Percentiles rank a stretch among this genome's conserved stretches.
These are phyloP conservation scores for Lactarius sanguifluus DNA, from an alignment of 768 basidiomycete genomes.

Conservation along the genomic window DNA sequence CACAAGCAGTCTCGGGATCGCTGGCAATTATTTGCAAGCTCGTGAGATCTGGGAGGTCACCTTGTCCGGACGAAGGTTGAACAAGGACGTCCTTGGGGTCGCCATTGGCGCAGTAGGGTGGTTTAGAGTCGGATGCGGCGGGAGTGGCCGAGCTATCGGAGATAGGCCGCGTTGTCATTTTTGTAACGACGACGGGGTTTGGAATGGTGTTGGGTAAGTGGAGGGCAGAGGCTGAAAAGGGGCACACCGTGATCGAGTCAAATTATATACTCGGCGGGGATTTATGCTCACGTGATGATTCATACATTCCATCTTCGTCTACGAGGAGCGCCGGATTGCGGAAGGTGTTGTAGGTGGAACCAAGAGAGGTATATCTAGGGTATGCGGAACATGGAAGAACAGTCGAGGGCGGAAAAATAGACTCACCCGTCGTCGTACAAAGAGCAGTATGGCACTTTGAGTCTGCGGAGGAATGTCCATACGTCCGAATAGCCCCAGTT, in stretches of 20 bases:
- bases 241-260: background rate
- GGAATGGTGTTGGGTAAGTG: background rate
- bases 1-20: slow-evolving; percentile 15
- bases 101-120: background rate
- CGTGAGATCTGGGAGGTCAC: slow-evolving; percentile 15
- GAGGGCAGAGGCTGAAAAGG: slow-evolving; percentile 6
- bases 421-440: slow-evolving; percentile 87
- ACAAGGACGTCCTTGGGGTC: background rate
- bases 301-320: slow-evolving; percentile 30
- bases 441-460: slow-evolving; percentile 81
- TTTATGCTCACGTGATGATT: slow-evolving; percentile 21
- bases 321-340: slow-evolving; percentile 80
- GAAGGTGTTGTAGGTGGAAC: slow-evolving; percentile 92
- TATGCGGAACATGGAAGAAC: slow-evolving; percentile 3
- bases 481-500: slow-evolving; percentile 91
- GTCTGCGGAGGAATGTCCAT: slow-evolving; percentile 78
- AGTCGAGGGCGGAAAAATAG: background rate
- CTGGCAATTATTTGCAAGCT: slow-evolving; percentile 6
- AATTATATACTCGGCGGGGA: slow-evolving; percentile 6
- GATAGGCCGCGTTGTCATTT: slow-evolving; percentile 10
- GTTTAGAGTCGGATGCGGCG: background rate
- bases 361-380: slow-evolving; percentile 91
- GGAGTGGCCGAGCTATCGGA: background rate
- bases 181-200: background rate
- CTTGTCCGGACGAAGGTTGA: slow-evolving; percentile 3